phyloP scores from a whole-genome alignment of 1,284 basidiomycete genomes.

The Inonotus obliquus region DNA sequence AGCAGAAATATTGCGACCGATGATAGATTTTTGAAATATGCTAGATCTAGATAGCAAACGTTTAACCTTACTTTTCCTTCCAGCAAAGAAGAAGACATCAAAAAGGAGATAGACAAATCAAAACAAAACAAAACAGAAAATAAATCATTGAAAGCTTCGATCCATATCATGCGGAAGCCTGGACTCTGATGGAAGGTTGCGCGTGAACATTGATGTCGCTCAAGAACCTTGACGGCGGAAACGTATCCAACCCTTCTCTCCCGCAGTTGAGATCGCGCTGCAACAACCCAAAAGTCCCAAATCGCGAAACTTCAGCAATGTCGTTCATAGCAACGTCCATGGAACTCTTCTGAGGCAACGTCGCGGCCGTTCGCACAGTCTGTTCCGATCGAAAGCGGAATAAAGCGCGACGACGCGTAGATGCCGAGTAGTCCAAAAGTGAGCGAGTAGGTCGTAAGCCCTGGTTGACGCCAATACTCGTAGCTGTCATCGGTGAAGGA shows the following conservation, averaged over 20 bases:
- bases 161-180: neutral
- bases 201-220: neutral
- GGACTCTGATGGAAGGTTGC: neutral
- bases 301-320: neutral
- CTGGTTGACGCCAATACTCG: neutral
- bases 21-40: neutral
- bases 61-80: neutral
- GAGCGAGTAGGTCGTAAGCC: neutral
- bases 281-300: neutral
- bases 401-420: conserved; percentile 7
- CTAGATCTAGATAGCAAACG: neutral
- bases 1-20: neutral
- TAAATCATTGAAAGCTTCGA: neutral
- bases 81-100: neutral
- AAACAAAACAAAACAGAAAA: neutral
- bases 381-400: neutral
- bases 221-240: neutral
- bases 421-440: conserved; percentile 1
- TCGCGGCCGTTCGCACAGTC: neutral
- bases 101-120: neutral
- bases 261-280: neutral
- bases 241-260: neutral
- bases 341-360: neutral
- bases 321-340: neutral
- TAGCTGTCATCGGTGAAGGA: neutral